Base-by-base conservation (phyloP, 768 basidiomycete species). In the Gyrodon lividus region DNA sequence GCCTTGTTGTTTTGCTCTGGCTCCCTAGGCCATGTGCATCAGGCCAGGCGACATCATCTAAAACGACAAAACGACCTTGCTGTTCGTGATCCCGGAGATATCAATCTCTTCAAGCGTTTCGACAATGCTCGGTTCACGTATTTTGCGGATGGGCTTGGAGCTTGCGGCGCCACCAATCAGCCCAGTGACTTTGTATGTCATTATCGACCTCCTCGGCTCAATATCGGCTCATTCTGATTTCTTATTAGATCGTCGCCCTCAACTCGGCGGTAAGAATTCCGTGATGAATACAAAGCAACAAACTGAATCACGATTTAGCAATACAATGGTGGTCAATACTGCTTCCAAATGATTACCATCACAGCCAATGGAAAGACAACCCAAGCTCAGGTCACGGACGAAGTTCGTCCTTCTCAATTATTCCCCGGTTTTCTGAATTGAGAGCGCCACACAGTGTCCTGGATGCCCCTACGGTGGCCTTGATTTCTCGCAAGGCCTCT, bases 401-500 rank as follows among this genome's bases (percentile, higher is more conserved):
- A 77, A 71, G 86, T 84, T 37, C 24, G 62, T 55, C 5, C 22
- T 20, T 20, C 8, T 43, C n/a, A 24, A 43, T 48, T 43, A 47
- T 28, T 50, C 44, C 9, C 39, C 6, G 19, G 22, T 9, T 3
- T 22, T 38, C 40, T 7, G 28, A 46, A 41, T 37, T 44, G 24
- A 48, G 10, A 22, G 48, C 51, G 20, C 24, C n/a, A 41, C 43
- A 5, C 58, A 87, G 80, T 89, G 88, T 59, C 83, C 83, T 9
- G 79, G 79, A 28, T 92, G 89, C 65, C 81, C 81, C 3, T 72
- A 62, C 33, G 76, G 70, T 24, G 88, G 83, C 34, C 80, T 92
- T 24, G 90, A 92, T 69, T 68, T 91, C 42, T 83, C 83, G 10
- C 58, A 72, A 30, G 82, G 83, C 39, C 77, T 92, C 42, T 92